phyloP scores from a whole-genome alignment of 192 early-diverging fungal genomes.

The Backusella australiensis region DNA sequence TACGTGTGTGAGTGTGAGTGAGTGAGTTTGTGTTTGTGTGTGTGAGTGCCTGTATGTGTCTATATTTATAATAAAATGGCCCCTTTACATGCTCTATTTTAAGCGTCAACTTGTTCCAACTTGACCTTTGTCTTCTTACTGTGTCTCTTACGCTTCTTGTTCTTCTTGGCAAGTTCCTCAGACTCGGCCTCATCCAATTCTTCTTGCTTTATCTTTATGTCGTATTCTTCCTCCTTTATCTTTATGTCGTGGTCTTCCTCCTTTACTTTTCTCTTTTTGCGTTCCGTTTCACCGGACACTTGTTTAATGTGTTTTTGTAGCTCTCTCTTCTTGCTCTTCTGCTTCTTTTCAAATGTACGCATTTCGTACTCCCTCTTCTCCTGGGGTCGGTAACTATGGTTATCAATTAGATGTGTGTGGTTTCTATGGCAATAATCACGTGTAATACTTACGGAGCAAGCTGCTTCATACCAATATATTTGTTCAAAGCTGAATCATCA shows the following conservation, averaged over 20 bases:
- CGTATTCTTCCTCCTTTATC: too few species aligned
- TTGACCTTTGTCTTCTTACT: background rate
- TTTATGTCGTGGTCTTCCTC: background rate
- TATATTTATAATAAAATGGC: background rate
- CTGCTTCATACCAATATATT: conserved; percentile 81
- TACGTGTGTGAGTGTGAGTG: background rate
- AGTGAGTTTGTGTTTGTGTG: background rate
- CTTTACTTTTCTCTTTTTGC: background rate
- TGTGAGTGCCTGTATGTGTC: background rate
- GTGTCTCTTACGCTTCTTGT: background rate
- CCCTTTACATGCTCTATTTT: background rate
- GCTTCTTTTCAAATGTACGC: conserved; percentile 21
- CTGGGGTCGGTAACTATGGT: conserved; percentile 41
- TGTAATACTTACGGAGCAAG: conserved; percentile 71
- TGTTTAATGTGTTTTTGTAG: conserved; percentile 10
- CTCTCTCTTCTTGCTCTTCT: conserved; percentile 19
- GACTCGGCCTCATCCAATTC: too few species aligned
- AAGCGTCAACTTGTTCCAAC: background rate
- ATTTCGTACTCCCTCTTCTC: conserved; percentile 49
- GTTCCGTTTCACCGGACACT: background rate
- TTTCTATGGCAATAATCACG: background rate
- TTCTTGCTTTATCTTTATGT: too few species aligned
- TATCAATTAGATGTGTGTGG: background rate
- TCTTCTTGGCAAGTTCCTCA: background rate
- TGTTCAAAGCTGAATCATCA: conserved; percentile 84